Evolutionary conservation across 495 filamentous ascomycete species (phyloP), one percentile per base, ranked within the genome.

Genomic region (Chaetomidium leptoderma): DNA sequence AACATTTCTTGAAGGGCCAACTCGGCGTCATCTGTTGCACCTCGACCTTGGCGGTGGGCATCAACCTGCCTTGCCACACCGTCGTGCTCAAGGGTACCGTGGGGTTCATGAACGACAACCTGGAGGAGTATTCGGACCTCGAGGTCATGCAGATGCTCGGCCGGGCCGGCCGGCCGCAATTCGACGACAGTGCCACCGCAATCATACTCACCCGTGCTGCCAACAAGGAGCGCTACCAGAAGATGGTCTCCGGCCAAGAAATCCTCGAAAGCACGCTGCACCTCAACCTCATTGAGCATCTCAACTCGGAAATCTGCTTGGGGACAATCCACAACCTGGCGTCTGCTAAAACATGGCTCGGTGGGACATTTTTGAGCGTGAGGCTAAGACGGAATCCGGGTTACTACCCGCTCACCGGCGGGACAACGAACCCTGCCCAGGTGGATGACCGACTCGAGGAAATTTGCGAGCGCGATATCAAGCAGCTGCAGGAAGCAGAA

Each of bases 141-240:
- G 93, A 98, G 62, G 82, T 98, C 58, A 97, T 96, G 90, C 93
- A 98, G 67, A 98, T 98, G 93, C 80, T 97, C 29, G 93, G 93
- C 23, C 86, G 93, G 48, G 92, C 93, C 35, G 93, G 93, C 0
- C 79, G 93, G 4, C 93, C 93, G 3, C 93, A 98, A 70, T 98
- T 95, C 61, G 93, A 96, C 59, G 78, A 88, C 46, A 90, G 76
- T 61, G 92, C 90, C 19, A 82, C 85, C 23, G 93, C 90, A 11
- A 86, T 96, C 24, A 95, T 98, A 50, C 82, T 98, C 72, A 96
- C 93, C 0, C 81, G 83, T 24, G 75, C 73, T 10, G 76, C 85
- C 19, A 89, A 89, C 29, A 84, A 83, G 6, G 52, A 74, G 21
- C 81, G 84, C 33, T 97, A 97, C 66, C 84, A 97, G 63, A 86